Evolutionary conservation across 75 land plant species (phyloP).

Genomic region (Pseudotsuga menziesii): DNA sequence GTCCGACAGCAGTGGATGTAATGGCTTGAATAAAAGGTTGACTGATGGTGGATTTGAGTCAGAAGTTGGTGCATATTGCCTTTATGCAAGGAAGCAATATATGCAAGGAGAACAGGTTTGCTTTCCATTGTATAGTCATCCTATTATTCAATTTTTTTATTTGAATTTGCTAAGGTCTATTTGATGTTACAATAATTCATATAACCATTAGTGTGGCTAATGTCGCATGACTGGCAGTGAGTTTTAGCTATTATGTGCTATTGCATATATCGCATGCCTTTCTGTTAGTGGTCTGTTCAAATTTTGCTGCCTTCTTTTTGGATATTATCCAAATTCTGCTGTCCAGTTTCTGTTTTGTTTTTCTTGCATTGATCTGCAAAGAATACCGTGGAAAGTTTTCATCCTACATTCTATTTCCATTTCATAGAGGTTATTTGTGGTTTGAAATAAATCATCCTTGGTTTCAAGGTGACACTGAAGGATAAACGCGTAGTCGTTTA

Average conservation of each 20-base stretch:
- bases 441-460: not conserved
- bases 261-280: not conserved
- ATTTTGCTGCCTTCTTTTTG: too few species aligned
- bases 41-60: conserved; percentile 80
- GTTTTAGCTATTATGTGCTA: not conserved
- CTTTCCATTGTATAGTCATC: not conserved
- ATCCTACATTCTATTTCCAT: not conserved
- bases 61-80: conserved; percentile 55
- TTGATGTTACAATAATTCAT: not conserved
- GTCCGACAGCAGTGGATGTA: not conserved
- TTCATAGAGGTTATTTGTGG: not conserved
- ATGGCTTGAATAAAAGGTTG: conserved; percentile 35
- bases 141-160: not conserved
- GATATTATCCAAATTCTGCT: too few species aligned
- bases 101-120: conserved; percentile 80
- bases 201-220: not conserved
- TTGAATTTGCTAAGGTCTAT: not conserved
- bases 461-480: not conserved
- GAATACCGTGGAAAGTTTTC: not conserved
- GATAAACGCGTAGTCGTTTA: not conserved
- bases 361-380: not conserved
- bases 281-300: too few species aligned
- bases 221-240: not conserved
- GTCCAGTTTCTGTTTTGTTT: not conserved
- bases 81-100: conserved; percentile 81